Percentiles rank a stretch among this genome's conserved stretches.
phyloP scores from a whole-genome alignment of 306 rosid species.

The Corylus heterophylla region DNA sequence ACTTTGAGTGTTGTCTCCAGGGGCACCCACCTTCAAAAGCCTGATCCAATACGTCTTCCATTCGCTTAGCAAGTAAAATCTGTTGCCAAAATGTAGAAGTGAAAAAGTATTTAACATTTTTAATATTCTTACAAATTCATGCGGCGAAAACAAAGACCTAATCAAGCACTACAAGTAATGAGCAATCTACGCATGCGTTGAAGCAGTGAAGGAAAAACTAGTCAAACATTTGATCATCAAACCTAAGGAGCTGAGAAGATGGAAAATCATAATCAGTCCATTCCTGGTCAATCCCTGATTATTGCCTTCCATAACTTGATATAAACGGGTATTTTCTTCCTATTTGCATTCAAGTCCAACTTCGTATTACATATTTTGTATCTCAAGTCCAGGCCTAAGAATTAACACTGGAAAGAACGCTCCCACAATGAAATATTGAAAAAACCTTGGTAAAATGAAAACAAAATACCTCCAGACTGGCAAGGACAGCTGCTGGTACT shows the following conservation, averaged over 20 bases:
- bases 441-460: conserved; percentile 9
- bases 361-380: background rate
- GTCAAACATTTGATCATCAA: background rate
- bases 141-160: background rate
- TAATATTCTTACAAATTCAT: background rate
- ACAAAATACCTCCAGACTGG: conserved; percentile 69
- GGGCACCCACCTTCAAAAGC: conserved; percentile 87
- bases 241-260: background rate
- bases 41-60: conserved; percentile 81
- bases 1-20: conserved; percentile 73
- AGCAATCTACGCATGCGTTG: background rate
- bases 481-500: conserved; percentile 82
- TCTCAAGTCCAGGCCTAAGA: background rate
- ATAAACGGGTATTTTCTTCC: background rate
- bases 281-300: background rate
- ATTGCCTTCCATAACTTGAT: background rate
- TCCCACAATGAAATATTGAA: conserved; percentile 10
- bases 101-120: background rate
- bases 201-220: background rate
- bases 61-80: conserved; percentile 69
- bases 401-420: background rate
- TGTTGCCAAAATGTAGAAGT: conserved; percentile 29
- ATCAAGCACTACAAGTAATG: conserved; percentile 7
- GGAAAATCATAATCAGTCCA: background rate
- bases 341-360: background rate